Conservation (phyloP, 2,329 filamentous ascomycete genomes). For the Lachnum nothofagi region DNA sequence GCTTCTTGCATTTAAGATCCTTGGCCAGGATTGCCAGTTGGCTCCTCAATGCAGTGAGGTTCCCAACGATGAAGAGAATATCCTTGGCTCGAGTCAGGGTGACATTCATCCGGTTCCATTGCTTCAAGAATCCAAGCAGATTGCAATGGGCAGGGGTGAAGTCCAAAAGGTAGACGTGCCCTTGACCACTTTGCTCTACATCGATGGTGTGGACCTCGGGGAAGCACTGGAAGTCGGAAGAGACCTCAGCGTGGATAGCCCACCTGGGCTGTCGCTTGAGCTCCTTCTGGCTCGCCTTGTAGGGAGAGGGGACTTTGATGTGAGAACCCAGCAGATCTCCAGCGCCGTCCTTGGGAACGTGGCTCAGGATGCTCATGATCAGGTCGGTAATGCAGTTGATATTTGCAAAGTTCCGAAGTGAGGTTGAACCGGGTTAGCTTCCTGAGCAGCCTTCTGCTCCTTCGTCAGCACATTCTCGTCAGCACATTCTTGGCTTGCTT, state of each 20-base stretch:
- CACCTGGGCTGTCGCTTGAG: slow-evolving; percentile 3
- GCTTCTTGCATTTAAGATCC: slow-evolving; percentile 5
- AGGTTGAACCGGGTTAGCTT: slow-evolving; percentile 1
- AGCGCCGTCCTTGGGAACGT: background rate
- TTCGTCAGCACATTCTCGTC: background rate
- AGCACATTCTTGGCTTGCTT: background rate
- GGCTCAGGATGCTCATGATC: background rate
- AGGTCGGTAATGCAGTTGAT: slow-evolving; percentile 8
- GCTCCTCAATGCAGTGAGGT: background rate
- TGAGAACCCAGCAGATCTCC: background rate
- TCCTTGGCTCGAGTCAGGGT: slow-evolving; percentile 6
- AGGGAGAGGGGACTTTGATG: slow-evolving; percentile 9
- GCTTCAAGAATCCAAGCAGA: slow-evolving; percentile 7
- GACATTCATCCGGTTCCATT: slow-evolving; percentile 8
- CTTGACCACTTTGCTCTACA: slow-evolving; percentile 8
- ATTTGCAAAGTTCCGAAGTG: slow-evolving; percentile 12
- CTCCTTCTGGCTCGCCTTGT: slow-evolving; percentile 6
- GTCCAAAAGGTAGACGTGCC: slow-evolving; percentile 8
- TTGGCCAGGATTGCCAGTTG: background rate
- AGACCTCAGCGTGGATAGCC: background rate
- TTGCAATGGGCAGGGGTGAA: background rate
- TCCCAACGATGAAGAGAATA: slow-evolving; percentile 2
- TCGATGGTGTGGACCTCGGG: slow-evolving; percentile 8
- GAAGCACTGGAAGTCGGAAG: background rate
- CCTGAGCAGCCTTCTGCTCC: background rate